Evolutionary conservation across 306 rosid species (phyloP), one percentile per base, ranked within the genome.

Genomic region (Macrotyloma uniflorum): DNA sequence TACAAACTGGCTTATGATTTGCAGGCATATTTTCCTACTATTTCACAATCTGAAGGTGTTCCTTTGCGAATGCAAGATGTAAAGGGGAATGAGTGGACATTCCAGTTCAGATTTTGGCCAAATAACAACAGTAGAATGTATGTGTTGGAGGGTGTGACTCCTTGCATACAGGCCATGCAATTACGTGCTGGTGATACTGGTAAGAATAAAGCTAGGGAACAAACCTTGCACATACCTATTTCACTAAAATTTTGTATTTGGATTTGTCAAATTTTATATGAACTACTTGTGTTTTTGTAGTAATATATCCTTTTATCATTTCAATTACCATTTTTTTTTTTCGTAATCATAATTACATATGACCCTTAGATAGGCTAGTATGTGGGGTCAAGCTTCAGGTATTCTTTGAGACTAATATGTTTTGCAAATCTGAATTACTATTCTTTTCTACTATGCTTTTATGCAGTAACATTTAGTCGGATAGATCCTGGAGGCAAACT

Each of bases 91-190:
- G 98, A 95, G 4, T 95, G 99, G 99, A 90, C 92, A 5, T 93
- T 95, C 85, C 99, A 95, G 85, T 95, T 95, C 90, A 95, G 99
- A 93, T 95, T 89, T 91, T 95, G 99, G 99, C 99, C 99, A 42
- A 95, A 95, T 82, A 95, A 95, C 84, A 95, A 95, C 86, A 95
- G 99, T 80, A 85, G 99, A 86, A 95, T 95, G 99, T 95, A 95
- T 74, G 99, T 95, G 59, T 88, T 95, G 85, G 99, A 95, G 92
- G 99, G 99, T 46, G 99, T 95, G 50, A 93, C 98, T n/a, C 97
- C 99, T 85, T 95, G 99, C 89, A 95, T 95, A 84, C 99, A 95
- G 82, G 67, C 97, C 63, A 95, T 95, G 99, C 89, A 88, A 59
- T 83, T 95, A 83, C 78, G 46, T 50, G 99, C 99, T 46, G 99